Conservation (phyloP, 2,329 filamentous ascomycete species). For the Cordyceps militaris region DNA sequence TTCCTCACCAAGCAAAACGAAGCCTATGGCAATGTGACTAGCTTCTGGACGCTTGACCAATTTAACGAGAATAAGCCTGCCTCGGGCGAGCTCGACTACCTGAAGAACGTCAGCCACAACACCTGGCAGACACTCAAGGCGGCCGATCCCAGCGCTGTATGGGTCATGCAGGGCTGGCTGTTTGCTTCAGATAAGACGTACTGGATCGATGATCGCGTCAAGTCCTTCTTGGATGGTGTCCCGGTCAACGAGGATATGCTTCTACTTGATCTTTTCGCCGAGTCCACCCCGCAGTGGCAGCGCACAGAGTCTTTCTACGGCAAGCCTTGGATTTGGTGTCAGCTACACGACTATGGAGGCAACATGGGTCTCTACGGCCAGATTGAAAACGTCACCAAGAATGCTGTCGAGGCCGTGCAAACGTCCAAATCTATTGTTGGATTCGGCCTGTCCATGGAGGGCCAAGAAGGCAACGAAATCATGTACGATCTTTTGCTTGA, state of each 20-base stretch:
- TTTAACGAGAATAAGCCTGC: slow-evolving; percentile 45
- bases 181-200: slow-evolving; percentile 35
- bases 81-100: slow-evolving; percentile 37
- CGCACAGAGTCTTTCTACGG: slow-evolving; percentile 40
- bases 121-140: slow-evolving; percentile 39
- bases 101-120: slow-evolving; percentile 30
- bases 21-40: slow-evolving; percentile 40
- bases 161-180: slow-evolving; percentile 43
- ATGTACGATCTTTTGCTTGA: slow-evolving; percentile 41
- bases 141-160: slow-evolving; percentile 37
- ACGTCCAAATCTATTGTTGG: slow-evolving; percentile 35
- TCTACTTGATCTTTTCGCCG: slow-evolving; percentile 41
- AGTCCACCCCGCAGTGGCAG: slow-evolving; percentile 41
- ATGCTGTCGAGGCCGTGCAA: slow-evolving; percentile 34
- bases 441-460: slow-evolving; percentile 40
- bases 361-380: slow-evolving; percentile 42
- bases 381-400: slow-evolving; percentile 38
- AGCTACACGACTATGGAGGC: slow-evolving; percentile 40
- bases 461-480: slow-evolving; percentile 43
- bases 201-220: slow-evolving; percentile 34
- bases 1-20: slow-evolving; percentile 40
- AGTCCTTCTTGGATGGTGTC: slow-evolving; percentile 40
- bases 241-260: slow-evolving; percentile 36
- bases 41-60: slow-evolving; percentile 45
- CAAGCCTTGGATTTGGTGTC: slow-evolving; percentile 45